Evolutionary conservation across 2,329 filamentous ascomycete genomes (phyloP).

Genomic region (Neoarthrinium moseri): DNA sequence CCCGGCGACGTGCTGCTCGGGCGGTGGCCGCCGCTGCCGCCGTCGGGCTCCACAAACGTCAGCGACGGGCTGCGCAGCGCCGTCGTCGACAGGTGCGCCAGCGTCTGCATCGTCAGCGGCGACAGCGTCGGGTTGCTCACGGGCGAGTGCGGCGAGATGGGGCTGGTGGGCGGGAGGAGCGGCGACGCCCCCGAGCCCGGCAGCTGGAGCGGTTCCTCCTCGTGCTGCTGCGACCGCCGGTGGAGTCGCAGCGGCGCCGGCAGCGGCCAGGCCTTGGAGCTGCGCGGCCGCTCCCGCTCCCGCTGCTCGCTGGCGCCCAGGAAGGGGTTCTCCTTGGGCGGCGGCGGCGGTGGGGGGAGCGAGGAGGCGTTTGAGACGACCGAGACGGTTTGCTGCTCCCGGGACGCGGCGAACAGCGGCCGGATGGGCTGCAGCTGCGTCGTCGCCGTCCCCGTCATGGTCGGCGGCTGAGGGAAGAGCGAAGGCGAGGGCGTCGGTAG

Average conservation of each 20-base stretch:
- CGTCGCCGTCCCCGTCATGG: background rate
- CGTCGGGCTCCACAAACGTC: background rate
- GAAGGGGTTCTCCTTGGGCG: constrained; percentile 2
- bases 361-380: too few species aligned
- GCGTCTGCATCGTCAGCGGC: background rate
- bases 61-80: background rate
- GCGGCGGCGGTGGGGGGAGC: background rate
- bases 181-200: too few species aligned
- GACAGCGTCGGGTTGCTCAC: background rate
- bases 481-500: background rate
- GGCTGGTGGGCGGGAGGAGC: background rate
- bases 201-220: too few species aligned
- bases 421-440: background rate
- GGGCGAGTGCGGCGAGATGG: background rate
- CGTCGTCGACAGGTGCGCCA: background rate
- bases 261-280: background rate
- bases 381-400: background rate
- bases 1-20: background rate
- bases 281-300: background rate
- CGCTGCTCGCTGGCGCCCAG: background rate
- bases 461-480: constrained; percentile 3
- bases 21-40: background rate
- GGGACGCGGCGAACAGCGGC: background rate
- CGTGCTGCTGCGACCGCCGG: too few species aligned
- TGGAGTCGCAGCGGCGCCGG: too few species aligned